Base-by-base conservation (phyloP, 441 rosid species). In the Pelargonium fulgidum region DNA sequence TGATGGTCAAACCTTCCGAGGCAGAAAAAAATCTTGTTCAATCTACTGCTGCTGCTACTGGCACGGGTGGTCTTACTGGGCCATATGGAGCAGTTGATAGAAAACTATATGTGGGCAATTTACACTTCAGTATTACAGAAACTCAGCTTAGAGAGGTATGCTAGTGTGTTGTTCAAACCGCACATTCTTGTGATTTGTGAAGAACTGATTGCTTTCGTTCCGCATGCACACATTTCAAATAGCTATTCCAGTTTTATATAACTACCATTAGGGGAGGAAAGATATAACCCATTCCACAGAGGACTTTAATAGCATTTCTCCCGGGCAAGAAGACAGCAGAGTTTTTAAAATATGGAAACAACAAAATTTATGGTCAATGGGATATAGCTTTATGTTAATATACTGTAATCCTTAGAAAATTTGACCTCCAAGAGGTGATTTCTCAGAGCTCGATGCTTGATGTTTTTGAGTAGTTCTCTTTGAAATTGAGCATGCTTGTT, bases 1-100 rank as follows among this genome's bases (percentile, higher is more conserved):
- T 90, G 66, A 92, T 90, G 96, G 96, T 92, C 72, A 92, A 92
- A 79, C 96, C 98, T 75, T 92, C 98, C 10, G 98, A 92, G 85
- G 98, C 98, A 76, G 96, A 92, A 82, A 92, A 92, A 87, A 92
- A 92, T 75, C 83, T 92, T 76, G 89, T 85, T 75, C 98, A 90
- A 72, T 83, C 96, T 70, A 92, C 72, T 22, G 76, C 93, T 47
- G 42, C 88, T 67, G 63, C 79, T 33, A 80, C 84, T 8, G 85
- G 80, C 41, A 26, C 86, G 24, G 85, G 85, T 67, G 84, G 81
- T 33, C 77, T 80, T 73, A 69, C 83, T 24, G 96, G 96, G 70
- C 92, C 92, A 44, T 86, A 76, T 81, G 93, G 93, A 64, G 87
- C 90, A 17, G 85, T 84, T 48, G 98, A 92, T 76, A 84, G 98